phyloP scores from a whole-genome alignment of 176 grass and related monocot species.

The Leersia perrieri region DNA sequence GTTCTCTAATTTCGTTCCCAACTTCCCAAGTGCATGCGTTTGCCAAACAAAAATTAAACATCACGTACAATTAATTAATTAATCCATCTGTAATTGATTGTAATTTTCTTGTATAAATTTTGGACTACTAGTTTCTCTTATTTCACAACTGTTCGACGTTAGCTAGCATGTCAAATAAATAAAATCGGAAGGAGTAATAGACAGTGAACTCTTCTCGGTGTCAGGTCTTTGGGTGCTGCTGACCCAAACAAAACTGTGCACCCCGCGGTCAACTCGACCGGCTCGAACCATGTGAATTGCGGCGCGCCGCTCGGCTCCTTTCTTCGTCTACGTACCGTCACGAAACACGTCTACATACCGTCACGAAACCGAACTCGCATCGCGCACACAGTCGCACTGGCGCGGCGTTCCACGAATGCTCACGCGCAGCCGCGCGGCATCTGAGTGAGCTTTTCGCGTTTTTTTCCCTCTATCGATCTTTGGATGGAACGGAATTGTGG shows the following conservation, averaged over 20 bases:
- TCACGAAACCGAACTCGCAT: neutral
- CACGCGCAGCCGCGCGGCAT: neutral
- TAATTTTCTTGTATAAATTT: too few species aligned
- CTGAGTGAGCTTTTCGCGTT: neutral
- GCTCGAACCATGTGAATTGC: constrained; percentile 5
- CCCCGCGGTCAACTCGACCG: constrained; percentile 1
- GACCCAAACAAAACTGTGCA: neutral
- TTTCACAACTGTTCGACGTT: too few species aligned
- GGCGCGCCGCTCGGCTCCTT: neutral
- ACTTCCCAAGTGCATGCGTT: too few species aligned
- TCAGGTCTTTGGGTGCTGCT: neutral
- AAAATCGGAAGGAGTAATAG: neutral
- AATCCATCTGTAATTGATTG: too few species aligned
- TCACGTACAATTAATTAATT: too few species aligned
- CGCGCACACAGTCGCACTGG: too few species aligned
- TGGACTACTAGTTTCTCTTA: too few species aligned
- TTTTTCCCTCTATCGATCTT: neutral
- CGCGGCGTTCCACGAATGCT: constrained; percentile 13
- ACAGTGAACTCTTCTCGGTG: neutral
- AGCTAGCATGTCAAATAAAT: too few species aligned
- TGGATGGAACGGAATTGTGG: neutral
- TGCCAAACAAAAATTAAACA: too few species aligned
- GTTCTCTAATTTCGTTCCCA: too few species aligned
- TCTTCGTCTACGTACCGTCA: neutral
- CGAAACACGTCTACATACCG: too few species aligned